Evolutionary conservation across 352 stramenopile genomes (phyloP).

Genomic region (Phytophthora lateralis): DNA sequence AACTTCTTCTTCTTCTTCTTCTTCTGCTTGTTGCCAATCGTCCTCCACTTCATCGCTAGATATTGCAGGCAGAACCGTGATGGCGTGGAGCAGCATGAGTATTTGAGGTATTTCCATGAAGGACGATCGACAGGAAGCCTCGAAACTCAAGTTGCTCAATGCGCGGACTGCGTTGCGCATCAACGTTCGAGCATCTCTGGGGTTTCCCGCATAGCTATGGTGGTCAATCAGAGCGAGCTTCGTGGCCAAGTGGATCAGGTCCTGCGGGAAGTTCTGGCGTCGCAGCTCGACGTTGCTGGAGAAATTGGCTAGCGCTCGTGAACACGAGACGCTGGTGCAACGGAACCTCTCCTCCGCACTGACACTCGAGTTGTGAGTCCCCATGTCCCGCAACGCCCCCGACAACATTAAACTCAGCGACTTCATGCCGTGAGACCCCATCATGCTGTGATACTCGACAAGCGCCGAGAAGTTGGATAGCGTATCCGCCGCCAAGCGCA

Average conservation of each 20-base stretch:
- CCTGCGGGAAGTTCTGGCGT: constrained; percentile 48
- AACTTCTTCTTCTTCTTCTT: constrained; percentile 4
- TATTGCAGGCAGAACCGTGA: constrained; percentile 34
- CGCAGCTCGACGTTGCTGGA: constrained; percentile 68
- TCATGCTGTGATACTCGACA: constrained; percentile 59
- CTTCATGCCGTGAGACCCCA: constrained; percentile 59
- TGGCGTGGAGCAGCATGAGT: constrained; percentile 50
- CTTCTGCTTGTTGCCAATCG: background rate
- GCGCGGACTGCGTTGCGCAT: constrained; percentile 64
- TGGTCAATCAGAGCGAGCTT: constrained; percentile 55
- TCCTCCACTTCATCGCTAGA: constrained; percentile 5
- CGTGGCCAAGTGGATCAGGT: constrained; percentile 61
- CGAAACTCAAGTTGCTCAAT: constrained; percentile 71
- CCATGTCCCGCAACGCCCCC: constrained; percentile 52
- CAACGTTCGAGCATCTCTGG: constrained; percentile 37
- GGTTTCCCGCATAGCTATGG: constrained; percentile 25
- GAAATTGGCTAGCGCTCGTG: constrained; percentile 69
- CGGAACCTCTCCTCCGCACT: constrained; percentile 50
- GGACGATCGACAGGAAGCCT: constrained; percentile 44
- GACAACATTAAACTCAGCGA: constrained; percentile 52
- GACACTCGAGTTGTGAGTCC: constrained; percentile 40
- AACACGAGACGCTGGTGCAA: constrained; percentile 52
- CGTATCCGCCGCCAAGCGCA: constrained; percentile 62
- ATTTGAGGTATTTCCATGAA: constrained; percentile 69
- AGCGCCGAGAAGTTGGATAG: constrained; percentile 74